These are phyloP conservation scores for Epichloe sylvatica DNA, from an alignment of 2,329 filamentous ascomycete species.

Conservation along the genomic window DNA sequence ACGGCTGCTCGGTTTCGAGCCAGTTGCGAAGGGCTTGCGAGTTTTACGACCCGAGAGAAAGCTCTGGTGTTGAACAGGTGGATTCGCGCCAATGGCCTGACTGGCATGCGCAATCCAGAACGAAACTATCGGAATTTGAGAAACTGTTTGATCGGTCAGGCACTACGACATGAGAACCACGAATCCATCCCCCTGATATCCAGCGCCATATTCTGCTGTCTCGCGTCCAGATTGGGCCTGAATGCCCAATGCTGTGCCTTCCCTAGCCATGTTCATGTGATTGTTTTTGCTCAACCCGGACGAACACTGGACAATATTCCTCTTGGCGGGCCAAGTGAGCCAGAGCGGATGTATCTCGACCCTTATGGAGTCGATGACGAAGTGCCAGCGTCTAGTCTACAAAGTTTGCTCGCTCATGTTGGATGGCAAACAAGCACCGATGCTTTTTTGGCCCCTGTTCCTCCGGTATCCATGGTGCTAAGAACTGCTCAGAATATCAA, in stretches of 20 bases:
- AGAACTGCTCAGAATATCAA: slow-evolving; percentile 67
- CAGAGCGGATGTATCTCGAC: slow-evolving; percentile 60
- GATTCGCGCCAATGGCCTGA: slow-evolving; percentile 53
- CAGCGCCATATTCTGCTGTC: slow-evolving; percentile 68
- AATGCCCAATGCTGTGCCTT: slow-evolving; percentile 68
- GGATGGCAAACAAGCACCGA: slow-evolving; percentile 28
- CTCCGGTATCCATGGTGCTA: slow-evolving; percentile 53
- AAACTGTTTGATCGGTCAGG: slow-evolving; percentile 79
- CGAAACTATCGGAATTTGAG: slow-evolving; percentile 62
- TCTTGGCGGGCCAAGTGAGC: slow-evolving; percentile 24
- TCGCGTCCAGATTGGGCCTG: slow-evolving; percentile 62
- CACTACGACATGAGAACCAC: slow-evolving; percentile 56
- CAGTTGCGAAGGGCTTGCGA: slow-evolving; percentile 37
- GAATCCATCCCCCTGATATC: slow-evolving; percentile 78
- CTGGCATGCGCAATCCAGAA: slow-evolving; percentile 52
- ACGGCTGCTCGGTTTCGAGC: slow-evolving; percentile 43
- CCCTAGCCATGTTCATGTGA: slow-evolving; percentile 72
- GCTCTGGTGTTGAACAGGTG: slow-evolving; percentile 56
- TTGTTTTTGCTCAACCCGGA: slow-evolving; percentile 50
- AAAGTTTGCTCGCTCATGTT: slow-evolving; percentile 39
- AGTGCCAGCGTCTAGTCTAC: slow-evolving; percentile 45
- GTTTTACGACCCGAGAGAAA: slow-evolving; percentile 48
- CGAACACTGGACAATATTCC: slow-evolving; percentile 43
- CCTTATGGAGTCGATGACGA: slow-evolving; percentile 62
- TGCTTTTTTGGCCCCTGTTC: slow-evolving; percentile 49